Conservation (phyloP, 345 rosid species). For the Gossypium australe region DNA sequence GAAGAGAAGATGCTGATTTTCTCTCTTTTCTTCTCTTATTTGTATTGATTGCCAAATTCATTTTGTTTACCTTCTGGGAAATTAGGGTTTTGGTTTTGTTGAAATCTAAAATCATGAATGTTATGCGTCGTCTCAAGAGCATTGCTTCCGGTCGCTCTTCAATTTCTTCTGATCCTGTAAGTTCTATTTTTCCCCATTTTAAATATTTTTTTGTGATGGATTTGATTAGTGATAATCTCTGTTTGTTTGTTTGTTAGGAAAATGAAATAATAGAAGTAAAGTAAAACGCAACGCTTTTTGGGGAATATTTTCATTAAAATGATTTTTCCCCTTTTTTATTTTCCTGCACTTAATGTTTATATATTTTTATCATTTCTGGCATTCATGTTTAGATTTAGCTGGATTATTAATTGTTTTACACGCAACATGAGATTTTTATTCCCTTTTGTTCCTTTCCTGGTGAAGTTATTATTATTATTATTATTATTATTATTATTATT, state of each 20-base stretch:
- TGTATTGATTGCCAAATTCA: constrained; percentile 19
- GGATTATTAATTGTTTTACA: background rate
- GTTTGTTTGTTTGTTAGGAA: background rate
- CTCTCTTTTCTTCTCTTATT: constrained; percentile 26
- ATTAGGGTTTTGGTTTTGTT: constrained; percentile 24
- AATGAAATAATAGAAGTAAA: background rate
- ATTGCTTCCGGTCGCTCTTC: constrained; percentile 93
- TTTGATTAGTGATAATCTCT: constrained; percentile 8
- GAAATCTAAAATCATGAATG: constrained; percentile 51
- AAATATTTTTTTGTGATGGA: background rate
- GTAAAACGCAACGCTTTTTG: background rate
- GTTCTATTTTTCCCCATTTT: background rate
- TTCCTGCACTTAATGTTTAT: background rate
- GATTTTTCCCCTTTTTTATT: background rate
- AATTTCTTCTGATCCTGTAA: constrained; percentile 79
- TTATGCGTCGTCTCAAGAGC: constrained; percentile 95
- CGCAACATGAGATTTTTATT: background rate
- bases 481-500: background rate
- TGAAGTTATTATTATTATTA: too few relatives aligned
- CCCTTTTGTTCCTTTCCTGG: background rate
- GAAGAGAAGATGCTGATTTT: constrained; percentile 28
- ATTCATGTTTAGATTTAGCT: background rate
- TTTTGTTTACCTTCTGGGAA: background rate
- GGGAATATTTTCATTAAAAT: background rate
- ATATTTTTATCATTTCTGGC: background rate